phyloP scores from a whole-genome alignment of 768 basidiomycete species.

The Myochromella boudieri region DNA sequence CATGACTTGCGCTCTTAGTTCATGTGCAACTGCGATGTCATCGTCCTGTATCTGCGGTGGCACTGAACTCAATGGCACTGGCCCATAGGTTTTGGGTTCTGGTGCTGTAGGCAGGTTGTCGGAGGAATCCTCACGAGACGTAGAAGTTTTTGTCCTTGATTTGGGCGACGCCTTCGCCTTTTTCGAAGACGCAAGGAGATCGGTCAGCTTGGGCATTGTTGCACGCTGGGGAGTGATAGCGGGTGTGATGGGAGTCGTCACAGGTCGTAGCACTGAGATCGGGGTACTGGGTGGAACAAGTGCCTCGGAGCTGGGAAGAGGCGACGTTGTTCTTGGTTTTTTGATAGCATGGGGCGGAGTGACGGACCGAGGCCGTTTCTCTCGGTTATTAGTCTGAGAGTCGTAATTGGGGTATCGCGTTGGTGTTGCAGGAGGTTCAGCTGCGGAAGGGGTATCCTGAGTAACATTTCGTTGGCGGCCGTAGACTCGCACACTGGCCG shows the following conservation, averaged over 20 bases:
- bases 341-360: constrained; percentile 16
- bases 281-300: constrained; percentile 1
- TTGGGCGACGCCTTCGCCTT: constrained; percentile 29
- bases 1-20: no score
- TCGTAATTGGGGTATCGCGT: constrained; percentile 1
- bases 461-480: constrained; percentile 13
- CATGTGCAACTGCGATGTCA: not conserved
- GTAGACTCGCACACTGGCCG: constrained; percentile 24
- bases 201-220: constrained; percentile 37
- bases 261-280: constrained; percentile 21
- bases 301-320: constrained; percentile 4
- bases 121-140: not conserved
- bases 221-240: constrained; percentile 25
- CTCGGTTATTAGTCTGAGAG: constrained; percentile 1
- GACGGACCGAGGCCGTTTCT: constrained; percentile 16
- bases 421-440: constrained; percentile 14
- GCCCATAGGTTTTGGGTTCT: not conserved
- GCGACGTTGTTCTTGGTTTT: constrained; percentile 14
- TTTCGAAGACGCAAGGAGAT: constrained; percentile 44
- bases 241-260: constrained; percentile 20
- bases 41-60: not conserved
- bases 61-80: not conserved
- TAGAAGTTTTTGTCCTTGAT: constrained; percentile 1
- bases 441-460: constrained; percentile 3
- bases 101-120: not conserved